phyloP scores from a whole-genome alignment of 345 rosid genomes.

The Gossypium herbaceum region DNA sequence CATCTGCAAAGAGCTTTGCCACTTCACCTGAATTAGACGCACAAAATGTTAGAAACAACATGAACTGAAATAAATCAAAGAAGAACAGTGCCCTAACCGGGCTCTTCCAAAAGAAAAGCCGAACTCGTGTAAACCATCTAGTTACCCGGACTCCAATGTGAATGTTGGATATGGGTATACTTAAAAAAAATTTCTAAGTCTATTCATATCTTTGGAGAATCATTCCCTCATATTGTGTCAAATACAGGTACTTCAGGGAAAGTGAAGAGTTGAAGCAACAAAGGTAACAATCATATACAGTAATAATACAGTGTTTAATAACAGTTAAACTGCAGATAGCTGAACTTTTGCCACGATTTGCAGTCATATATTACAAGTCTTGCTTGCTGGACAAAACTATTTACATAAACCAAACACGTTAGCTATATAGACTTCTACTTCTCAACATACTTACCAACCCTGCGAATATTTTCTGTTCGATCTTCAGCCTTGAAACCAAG shows the following conservation, averaged over 20 bases:
- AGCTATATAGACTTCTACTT: background rate
- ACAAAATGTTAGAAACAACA: background rate
- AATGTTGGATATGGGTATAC: no score
- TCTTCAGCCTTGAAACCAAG: slow-evolving; percentile 84
- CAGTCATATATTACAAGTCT: background rate
- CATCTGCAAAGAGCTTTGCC: slow-evolving; percentile 85
- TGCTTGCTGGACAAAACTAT: background rate
- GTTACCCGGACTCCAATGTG: no score
- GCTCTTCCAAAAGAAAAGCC: background rate
- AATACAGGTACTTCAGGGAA: no score
- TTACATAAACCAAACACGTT: background rate
- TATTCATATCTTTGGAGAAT: no score
- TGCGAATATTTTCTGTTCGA: slow-evolving; percentile 83
- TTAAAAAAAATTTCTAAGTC: no score
- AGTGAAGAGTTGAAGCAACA: no score
- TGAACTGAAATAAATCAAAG: background rate
- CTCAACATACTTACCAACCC: slow-evolving; percentile 67
- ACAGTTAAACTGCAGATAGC: background rate
- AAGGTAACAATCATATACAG: background rate
- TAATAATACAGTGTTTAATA: background rate
- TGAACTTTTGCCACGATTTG: background rate
- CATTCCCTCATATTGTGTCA: no score
- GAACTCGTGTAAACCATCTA: background rate
- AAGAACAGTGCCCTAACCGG: background rate
- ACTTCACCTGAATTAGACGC: slow-evolving; percentile 61